Evolutionary conservation across 2,329 filamentous ascomycete genomes (phyloP), one percentile per base, ranked within the genome.

Genomic region (Arthroderma uncinatum): DNA sequence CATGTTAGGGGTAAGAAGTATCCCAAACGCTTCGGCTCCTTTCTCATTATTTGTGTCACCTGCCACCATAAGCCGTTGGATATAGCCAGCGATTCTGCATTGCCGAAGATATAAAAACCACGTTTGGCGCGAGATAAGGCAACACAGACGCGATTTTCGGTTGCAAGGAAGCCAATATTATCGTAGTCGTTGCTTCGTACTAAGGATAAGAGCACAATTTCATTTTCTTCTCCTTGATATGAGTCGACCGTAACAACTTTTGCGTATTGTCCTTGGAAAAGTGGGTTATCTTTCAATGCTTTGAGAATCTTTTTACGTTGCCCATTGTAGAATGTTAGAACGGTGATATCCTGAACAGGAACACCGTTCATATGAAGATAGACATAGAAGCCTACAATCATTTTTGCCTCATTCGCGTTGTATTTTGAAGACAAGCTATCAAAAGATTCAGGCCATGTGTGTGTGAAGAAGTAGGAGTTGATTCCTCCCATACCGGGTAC

Each of bases 141-240:
- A 37, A 84, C 82, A 59, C 81, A 84, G 12, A 82, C 76, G 58
- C 82, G 76, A 60, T 85, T 84, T 36, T 77, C 75, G 10, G 86
- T 82, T 1, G 79, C 76, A 1, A 95, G 75, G 63, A 95, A 96
- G 0, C 91, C 91, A 30, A 90, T 84, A 0, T 75, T 73, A 3
- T 73, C 66, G 1, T 72, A 64, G 1, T 67, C 62, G 36, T 85
- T 86, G 61, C 85, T 90, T 44, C 91, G 81, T 2, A 93, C 89
- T 0, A 95, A 74, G 0, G 90, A 95, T 0, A 95, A 74, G 1
- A 95, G 68, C 8, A 96, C 78, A 7, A 95, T 76, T 23, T 91
- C 86, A 60, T 95, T 95, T 67, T 95, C 89, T 64, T 95, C 89
- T 10, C 90, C 90, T 68, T 95, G 90, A 65, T 92, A 95, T 0